Percentiles rank a stretch among this genome's conserved stretches.
phyloP scores from a whole-genome alignment of 2,329 filamentous ascomycete genomes.

The Fusarium torulosum region DNA sequence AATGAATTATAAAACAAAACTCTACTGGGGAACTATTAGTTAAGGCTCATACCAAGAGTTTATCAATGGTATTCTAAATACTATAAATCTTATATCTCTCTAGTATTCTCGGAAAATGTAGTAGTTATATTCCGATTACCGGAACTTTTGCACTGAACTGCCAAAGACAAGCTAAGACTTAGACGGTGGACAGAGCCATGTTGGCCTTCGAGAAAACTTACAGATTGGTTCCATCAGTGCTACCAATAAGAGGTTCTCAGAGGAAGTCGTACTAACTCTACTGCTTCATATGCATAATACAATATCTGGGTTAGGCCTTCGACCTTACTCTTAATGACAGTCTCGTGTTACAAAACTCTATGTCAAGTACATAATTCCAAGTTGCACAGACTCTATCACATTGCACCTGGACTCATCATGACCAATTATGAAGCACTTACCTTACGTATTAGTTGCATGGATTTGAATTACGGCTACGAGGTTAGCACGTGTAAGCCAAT shows the following conservation, averaged over 20 bases:
- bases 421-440: neutral
- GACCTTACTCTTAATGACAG: neutral
- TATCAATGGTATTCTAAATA: too few species aligned
- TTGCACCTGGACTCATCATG: neutral
- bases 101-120: too few species aligned
- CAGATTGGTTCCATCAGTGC: neutral
- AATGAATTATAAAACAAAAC: too few species aligned
- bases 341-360: neutral
- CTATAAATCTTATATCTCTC: too few species aligned
- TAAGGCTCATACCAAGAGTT: too few species aligned
- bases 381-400: neutral
- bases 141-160: too few species aligned
- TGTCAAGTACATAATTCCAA: neutral
- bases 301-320: neutral
- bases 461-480: neutral
- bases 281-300: neutral
- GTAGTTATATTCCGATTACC: too few species aligned
- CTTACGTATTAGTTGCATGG: neutral
- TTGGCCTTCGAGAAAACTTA: too few species aligned
- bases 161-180: too few species aligned
- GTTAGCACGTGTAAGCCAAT: slow-evolving; percentile 17
- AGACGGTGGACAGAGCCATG: too few species aligned
- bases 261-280: neutral
- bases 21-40: too few species aligned
- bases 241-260: neutral